These are phyloP conservation scores for Alternaria conjuncta DNA, from an alignment of 2,329 filamentous ascomycete genomes.

Conservation along the genomic window DNA sequence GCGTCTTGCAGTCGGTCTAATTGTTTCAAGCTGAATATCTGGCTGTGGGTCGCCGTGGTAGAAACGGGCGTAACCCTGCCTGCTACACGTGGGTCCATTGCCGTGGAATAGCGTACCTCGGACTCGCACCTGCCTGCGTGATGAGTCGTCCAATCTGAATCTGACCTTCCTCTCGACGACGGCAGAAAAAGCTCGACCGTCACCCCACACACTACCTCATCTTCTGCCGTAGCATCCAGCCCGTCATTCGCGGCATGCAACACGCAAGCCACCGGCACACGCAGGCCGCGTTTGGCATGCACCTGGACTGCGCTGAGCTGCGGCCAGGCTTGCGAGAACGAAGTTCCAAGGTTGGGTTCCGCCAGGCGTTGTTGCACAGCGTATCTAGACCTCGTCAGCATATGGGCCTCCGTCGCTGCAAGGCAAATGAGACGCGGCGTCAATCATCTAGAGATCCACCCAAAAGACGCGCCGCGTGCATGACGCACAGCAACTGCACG, in stretches of 20 bases:
- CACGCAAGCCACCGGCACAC: constrained; percentile 20
- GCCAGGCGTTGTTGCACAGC: constrained; percentile 30
- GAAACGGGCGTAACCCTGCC: constrained; percentile 17
- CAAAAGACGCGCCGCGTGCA: constrained; percentile 14
- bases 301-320: constrained; percentile 8
- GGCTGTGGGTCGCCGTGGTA: constrained; percentile 13
- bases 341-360: constrained; percentile 17
- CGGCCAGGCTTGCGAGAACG: constrained; percentile 19
- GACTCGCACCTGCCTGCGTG: constrained; percentile 2
- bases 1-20: constrained; percentile 11
- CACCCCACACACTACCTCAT: constrained; percentile 8
- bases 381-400: constrained; percentile 11
- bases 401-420: constrained; percentile 1
- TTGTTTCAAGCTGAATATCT: constrained; percentile 17
- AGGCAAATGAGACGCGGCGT: constrained; percentile 13
- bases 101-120: constrained; percentile 14
- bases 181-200: background rate
- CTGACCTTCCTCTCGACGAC: background rate
- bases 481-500: constrained; percentile 30
- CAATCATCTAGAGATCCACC: constrained; percentile 3
- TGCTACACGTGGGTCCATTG: constrained; percentile 24
- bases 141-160: constrained; percentile 7
- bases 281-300: constrained; percentile 13
- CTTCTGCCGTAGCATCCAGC: constrained; percentile 11
- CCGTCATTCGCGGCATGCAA: constrained; percentile 11